Evolutionary conservation across 139 green algal species (phyloP).

Genomic region (Chlamydomonas sp.): DNA sequence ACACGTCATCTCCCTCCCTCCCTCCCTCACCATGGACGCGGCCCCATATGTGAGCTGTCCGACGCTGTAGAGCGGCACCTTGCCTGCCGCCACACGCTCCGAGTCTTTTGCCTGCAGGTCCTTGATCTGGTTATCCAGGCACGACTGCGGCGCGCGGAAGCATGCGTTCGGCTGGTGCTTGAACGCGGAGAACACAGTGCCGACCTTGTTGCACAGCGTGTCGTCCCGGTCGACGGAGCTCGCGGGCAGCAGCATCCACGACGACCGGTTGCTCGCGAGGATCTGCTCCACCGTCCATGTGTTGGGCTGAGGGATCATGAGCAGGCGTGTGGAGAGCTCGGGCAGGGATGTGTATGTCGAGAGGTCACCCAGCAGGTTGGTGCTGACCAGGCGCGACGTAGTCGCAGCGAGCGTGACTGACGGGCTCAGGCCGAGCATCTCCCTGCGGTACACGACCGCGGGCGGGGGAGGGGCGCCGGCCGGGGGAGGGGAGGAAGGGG

Average conservation of each 20-base stretch:
- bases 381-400: slow-evolving; percentile 29
- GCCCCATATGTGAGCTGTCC: slow-evolving; percentile 43
- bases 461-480: background rate
- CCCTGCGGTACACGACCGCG: background rate
- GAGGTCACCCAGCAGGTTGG: slow-evolving; percentile 69
- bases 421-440: slow-evolving; percentile 53
- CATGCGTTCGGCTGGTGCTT: slow-evolving; percentile 40
- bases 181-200: slow-evolving; percentile 56
- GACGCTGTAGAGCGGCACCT: slow-evolving; percentile 55
- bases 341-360: slow-evolving; percentile 57
- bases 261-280: slow-evolving; percentile 36
- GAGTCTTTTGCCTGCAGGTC: slow-evolving; percentile 51
- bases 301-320: slow-evolving; percentile 46
- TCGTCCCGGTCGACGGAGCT: slow-evolving; percentile 38
- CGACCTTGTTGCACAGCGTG: slow-evolving; percentile 58
- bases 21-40: slow-evolving; percentile 27
- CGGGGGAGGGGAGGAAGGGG: background rate
- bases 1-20: too few relatives aligned
- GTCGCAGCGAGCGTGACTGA: slow-evolving; percentile 32
- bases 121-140: slow-evolving; percentile 59
- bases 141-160: slow-evolving; percentile 33
- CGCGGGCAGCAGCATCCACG: slow-evolving; percentile 69
- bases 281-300: slow-evolving; percentile 16
- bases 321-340: slow-evolving; percentile 42
- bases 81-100: slow-evolving; percentile 34